A percentile compares a stretch with the other conserved stretches of the same genome.
These are phyloP conservation scores for Pneumocystis canis DNA, from an alignment of 1,139 yeast genomes.

Conservation along the genomic window DNA sequence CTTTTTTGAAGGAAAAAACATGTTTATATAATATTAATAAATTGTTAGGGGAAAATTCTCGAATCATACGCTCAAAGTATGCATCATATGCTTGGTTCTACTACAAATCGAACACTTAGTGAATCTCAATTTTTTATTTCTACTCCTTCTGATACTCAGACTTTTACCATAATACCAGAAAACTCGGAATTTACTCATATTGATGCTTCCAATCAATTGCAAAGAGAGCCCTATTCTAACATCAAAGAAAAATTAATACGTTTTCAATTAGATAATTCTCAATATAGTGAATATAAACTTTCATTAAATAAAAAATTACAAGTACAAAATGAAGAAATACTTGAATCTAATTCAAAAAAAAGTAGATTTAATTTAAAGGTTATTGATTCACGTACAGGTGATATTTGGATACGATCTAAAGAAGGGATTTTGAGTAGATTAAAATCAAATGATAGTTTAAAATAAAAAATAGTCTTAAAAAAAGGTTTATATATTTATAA, in stretches of 20 bases:
- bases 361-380: background rate
- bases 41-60: background rate
- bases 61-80: background rate
- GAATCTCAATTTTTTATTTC: background rate
- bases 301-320: background rate
- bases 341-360: background rate
- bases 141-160: background rate
- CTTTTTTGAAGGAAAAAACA: background rate
- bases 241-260: background rate
- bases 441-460: background rate
- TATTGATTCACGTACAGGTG: background rate
- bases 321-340: background rate
- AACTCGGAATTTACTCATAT: background rate
- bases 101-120: background rate
- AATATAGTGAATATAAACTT: background rate
- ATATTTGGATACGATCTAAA: background rate
- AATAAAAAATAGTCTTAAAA: background rate
- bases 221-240: background rate
- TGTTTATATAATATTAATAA: background rate
- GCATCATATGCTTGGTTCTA: background rate
- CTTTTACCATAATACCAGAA: background rate
- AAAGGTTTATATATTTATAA: background rate
- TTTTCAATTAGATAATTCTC: background rate
- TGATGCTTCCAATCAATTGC: background rate
- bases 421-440: background rate